These are phyloP conservation scores for Globisporangium nagaii DNA, from an alignment of 352 stramenopile species.

Conservation along the genomic window DNA sequence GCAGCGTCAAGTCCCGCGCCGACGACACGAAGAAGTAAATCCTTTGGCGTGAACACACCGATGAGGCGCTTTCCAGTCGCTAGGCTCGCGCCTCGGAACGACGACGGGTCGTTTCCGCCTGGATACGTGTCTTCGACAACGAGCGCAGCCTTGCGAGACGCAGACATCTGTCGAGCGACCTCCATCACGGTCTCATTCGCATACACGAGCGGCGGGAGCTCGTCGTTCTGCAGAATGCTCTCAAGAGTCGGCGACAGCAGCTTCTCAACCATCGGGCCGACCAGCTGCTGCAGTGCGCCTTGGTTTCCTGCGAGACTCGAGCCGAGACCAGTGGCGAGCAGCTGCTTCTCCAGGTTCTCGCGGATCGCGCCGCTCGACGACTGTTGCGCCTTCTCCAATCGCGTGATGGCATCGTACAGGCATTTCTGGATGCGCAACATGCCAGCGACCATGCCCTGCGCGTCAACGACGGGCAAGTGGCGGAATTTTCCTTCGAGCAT, in stretches of 20 bases:
- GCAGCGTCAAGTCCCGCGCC: slow-evolving; percentile 88
- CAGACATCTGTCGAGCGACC: slow-evolving; percentile 82
- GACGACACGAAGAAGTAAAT: slow-evolving; percentile 94
- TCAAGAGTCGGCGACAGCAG: slow-evolving; percentile 80
- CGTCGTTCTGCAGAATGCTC: slow-evolving; percentile 72
- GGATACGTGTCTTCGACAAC: slow-evolving; percentile 67
- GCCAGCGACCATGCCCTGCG: slow-evolving; percentile 88
- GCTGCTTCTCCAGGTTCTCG: slow-evolving; percentile 73
- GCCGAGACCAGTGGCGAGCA: slow-evolving; percentile 49
- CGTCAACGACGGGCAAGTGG: slow-evolving; percentile 94
- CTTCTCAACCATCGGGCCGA: slow-evolving; percentile 84
- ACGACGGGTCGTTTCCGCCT: slow-evolving; percentile 13
- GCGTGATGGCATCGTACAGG: slow-evolving; percentile 97
- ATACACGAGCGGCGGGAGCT: slow-evolving; percentile 71
- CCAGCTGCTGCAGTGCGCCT: slow-evolving; percentile 60
- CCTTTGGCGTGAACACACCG: slow-evolving; percentile 97
- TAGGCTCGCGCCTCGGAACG: slow-evolving; percentile 18
- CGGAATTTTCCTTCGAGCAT: slow-evolving; percentile 93
- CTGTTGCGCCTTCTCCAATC: slow-evolving; percentile 91
- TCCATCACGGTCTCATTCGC: slow-evolving; percentile 79
- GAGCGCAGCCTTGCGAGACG: slow-evolving; percentile 72
- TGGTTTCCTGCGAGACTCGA: slow-evolving; percentile 51
- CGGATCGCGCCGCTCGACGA: slow-evolving; percentile 65
- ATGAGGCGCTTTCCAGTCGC: slow-evolving; percentile 77
- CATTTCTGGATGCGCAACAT: slow-evolving; percentile 99